Conservation (phyloP, 2,329 filamentous ascomycete genomes). For the Xylaria multiplex region DNA sequence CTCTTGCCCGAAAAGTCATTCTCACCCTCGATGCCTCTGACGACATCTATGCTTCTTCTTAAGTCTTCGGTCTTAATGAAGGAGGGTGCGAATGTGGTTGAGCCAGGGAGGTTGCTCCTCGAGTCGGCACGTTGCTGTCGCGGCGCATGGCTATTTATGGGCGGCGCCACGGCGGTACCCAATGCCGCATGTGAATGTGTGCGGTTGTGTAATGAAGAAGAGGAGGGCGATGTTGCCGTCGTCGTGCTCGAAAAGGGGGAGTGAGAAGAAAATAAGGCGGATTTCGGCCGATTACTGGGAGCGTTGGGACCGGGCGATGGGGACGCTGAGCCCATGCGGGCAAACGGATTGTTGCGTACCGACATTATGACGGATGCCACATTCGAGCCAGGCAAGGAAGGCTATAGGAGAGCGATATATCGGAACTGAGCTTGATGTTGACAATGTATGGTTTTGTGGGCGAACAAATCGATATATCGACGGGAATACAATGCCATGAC, state of each 20-base stretch:
- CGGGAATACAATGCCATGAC: conserved; percentile 42
- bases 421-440: conserved; percentile 13
- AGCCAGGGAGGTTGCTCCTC: conserved; percentile 69
- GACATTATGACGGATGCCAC: conserved; percentile 67
- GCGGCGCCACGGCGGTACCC: conserved; percentile 53
- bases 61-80: conserved; percentile 93
- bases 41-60: conserved; percentile 64
- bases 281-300: conserved; percentile 67
- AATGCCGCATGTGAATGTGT: conserved; percentile 73
- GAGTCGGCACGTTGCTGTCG: conserved; percentile 68
- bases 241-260: conserved; percentile 54
- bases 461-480: conserved; percentile 19
- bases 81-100: conserved; percentile 90
- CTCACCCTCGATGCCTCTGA: conserved; percentile 88
- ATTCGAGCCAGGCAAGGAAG: conserved; percentile 24
- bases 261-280: conserved; percentile 75
- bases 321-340: conserved; percentile 74
- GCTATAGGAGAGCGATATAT: conserved; percentile 32
- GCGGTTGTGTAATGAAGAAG: conserved; percentile 62
- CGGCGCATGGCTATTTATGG: conserved; percentile 50
- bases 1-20: conserved; percentile 99
- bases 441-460: conserved; percentile 7
- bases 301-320: conserved; percentile 65
- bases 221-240: conserved; percentile 49
- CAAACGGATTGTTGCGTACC: conserved; percentile 84